phyloP scores from a whole-genome alignment of 371 early-diverging fungal species.

The Fennellomyces sp. region DNA sequence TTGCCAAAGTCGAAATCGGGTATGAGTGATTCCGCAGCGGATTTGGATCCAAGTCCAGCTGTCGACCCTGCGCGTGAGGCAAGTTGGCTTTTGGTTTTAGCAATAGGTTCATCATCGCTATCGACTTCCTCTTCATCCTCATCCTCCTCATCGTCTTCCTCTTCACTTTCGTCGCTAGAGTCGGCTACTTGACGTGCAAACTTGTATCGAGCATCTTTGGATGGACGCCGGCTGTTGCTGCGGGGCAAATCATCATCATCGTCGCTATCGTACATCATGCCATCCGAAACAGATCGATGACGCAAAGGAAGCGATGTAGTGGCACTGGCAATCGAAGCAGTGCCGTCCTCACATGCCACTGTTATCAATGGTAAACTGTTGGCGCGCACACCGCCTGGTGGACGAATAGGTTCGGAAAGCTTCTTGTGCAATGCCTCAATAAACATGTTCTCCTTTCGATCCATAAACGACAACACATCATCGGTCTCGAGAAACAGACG shows the following conservation, averaged over 20 bases:
- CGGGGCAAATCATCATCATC: slow-evolving; percentile 8
- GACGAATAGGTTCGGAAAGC: slow-evolving; percentile 15
- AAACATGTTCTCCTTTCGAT: slow-evolving; percentile 4
- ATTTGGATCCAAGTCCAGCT: slow-evolving; percentile 4
- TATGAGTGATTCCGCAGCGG: slow-evolving; percentile 29
- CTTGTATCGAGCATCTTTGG: slow-evolving; percentile 17
- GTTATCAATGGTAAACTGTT: slow-evolving; percentile 47
- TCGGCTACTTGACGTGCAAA: slow-evolving; percentile 43
- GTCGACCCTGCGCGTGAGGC: slow-evolving; percentile 4
- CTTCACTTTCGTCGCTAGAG: slow-evolving; percentile 52
- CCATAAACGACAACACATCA: slow-evolving; percentile 25
- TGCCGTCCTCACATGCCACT: slow-evolving; percentile 21
- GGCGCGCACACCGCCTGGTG: slow-evolving; percentile 21
- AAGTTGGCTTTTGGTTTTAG: slow-evolving; percentile 19
- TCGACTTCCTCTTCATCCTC: slow-evolving; percentile 33
- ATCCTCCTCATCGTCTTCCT: slow-evolving; percentile 25
- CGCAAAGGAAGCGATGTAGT: not conserved
- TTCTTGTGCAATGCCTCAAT: slow-evolving; percentile 14
- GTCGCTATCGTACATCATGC: not conserved
- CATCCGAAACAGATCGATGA: slow-evolving; percentile 17
- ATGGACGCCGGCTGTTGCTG: slow-evolving; percentile 1
- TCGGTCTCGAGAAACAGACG: slow-evolving; percentile 38
- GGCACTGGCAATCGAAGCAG: not conserved
- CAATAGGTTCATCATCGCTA: slow-evolving; percentile 48
- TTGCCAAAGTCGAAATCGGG: slow-evolving; percentile 57